Conservation (phyloP, 352 stramenopile species). For the Aphanomyces cochlioides region DNA sequence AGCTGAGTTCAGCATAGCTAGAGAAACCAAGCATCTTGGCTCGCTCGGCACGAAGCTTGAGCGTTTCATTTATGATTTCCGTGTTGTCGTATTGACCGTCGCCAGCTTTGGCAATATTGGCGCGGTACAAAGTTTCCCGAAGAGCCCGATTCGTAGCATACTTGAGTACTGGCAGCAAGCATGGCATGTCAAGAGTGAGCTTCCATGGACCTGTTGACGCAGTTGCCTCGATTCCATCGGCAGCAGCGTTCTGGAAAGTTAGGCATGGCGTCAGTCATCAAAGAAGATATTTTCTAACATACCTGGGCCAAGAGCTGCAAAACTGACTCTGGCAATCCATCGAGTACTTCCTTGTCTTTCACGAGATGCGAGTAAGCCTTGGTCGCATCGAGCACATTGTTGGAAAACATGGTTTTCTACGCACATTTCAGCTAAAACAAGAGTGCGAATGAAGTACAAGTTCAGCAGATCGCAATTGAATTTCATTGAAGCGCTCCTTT, state of each 20-base stretch:
- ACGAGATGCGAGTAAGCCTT: conserved; percentile 92
- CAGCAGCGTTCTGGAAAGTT: conserved; percentile 16
- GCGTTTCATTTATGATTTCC: conserved; percentile 90
- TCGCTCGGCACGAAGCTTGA: conserved; percentile 90
- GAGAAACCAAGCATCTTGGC: conserved; percentile 90
- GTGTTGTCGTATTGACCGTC: conserved; percentile 89
- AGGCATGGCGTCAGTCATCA: not conserved
- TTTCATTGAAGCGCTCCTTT: conserved; percentile 95
- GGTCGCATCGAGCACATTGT: conserved; percentile 97
- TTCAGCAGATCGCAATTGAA: conserved; percentile 91
- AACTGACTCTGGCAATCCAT: conserved; percentile 88
- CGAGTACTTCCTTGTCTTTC: conserved; percentile 80
- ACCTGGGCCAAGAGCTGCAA: conserved; percentile 89
- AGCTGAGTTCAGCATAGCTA: conserved; percentile 91
- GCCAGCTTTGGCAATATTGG: conserved; percentile 89
- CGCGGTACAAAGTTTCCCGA: conserved; percentile 92
- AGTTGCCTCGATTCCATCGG: conserved; percentile 52
- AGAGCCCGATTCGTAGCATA: conserved; percentile 89
- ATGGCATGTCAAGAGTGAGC: conserved; percentile 93
- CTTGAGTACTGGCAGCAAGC: conserved; percentile 95
- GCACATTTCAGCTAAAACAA: not conserved
- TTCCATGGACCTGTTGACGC: conserved; percentile 90
- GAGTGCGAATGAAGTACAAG: conserved; percentile 46
- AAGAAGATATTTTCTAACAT: not conserved
- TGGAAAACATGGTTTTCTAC: conserved; percentile 93